A percentile compares a stretch with the other conserved stretches of the same genome.
Evolutionary conservation across 2,329 filamentous ascomycete genomes (phyloP).

Genomic region (Nemania bipapillata): DNA sequence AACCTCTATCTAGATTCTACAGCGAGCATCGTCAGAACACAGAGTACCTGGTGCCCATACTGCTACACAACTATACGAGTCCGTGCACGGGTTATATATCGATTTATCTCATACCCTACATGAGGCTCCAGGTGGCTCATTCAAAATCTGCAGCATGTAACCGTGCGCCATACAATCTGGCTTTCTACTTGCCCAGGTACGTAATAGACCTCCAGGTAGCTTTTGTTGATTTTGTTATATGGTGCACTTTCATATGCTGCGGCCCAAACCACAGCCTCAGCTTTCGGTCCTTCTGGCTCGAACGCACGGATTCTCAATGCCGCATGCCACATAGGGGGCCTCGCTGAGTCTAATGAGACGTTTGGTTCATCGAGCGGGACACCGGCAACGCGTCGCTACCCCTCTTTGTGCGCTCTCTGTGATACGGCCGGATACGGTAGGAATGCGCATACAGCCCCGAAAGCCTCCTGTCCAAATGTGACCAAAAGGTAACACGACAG

Average conservation of each 20-base stretch:
- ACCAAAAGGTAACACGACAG: constrained; percentile 40
- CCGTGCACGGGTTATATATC: neutral
- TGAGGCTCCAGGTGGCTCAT: no score
- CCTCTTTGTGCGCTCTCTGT: constrained; percentile 34
- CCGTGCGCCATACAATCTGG: neutral
- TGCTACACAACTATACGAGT: neutral
- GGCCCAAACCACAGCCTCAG: neutral
- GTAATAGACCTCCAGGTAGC: neutral
- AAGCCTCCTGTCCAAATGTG: constrained; percentile 24
- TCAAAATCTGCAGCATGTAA: neutral
- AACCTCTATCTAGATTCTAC: neutral
- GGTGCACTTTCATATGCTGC: neutral
- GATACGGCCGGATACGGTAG: constrained; percentile 42
- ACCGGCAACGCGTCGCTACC: constrained; percentile 33
- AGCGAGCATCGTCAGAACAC: neutral
- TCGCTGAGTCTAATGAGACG: constrained; percentile 36
- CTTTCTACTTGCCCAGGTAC: neutral
- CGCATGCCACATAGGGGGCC: constrained; percentile 36
- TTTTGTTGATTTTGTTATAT: neutral
- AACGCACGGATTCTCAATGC: neutral
- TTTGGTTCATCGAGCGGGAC: constrained; percentile 31
- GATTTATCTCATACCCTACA: neutral
- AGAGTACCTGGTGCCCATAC: neutral
- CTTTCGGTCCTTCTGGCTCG: constrained; percentile 7
- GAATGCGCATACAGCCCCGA: constrained; percentile 30